phyloP scores from a whole-genome alignment of 164 flowering plant species.

The Tetrastigma voinierianum region DNA sequence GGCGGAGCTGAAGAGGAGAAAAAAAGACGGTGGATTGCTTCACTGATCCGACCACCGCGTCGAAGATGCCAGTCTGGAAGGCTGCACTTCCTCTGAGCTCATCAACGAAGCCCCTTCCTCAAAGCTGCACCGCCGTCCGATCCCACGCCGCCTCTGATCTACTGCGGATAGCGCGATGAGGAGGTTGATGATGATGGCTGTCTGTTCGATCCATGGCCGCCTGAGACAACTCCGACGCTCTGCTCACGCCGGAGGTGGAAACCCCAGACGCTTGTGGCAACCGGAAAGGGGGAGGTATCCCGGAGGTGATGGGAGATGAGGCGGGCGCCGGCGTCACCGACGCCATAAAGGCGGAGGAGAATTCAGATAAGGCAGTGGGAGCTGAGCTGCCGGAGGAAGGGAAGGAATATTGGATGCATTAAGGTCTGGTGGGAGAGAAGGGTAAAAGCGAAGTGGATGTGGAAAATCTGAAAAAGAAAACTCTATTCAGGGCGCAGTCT shows the following conservation, averaged over 20 bases:
- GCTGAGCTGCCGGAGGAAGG: conserved; percentile 8
- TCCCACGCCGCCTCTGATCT: conserved; percentile 37
- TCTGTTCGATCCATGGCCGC: conserved; percentile 38
- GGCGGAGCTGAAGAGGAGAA: conserved; percentile 27
- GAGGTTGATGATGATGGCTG: conserved; percentile 17
- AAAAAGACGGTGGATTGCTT: conserved; percentile 16
- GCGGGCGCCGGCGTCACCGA: conserved; percentile 13
- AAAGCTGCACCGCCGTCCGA: conserved; percentile 73
- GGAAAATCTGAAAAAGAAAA: not conserved
- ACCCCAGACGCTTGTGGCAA: conserved; percentile 31
- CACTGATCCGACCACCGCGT: conserved; percentile 58
- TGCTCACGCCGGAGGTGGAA: conserved; percentile 15
- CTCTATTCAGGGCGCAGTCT: too few species aligned
- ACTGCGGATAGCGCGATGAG: conserved; percentile 23
- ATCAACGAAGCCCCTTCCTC: conserved; percentile 80
- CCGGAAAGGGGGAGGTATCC: conserved; percentile 22
- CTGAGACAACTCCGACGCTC: conserved; percentile 25
- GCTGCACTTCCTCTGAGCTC: conserved; percentile 77
- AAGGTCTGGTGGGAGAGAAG: conserved; percentile 12
- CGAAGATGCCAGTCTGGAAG: conserved; percentile 94
- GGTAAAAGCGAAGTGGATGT: conserved; percentile 10
- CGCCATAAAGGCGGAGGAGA: not conserved
- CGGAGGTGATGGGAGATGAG: conserved; percentile 6
- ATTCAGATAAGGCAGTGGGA: not conserved
- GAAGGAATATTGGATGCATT: conserved; percentile 16